Evolutionary conservation across 2,329 filamentous ascomycete species (phyloP), one percentile per base, ranked within the genome.

Genomic region (Mycocentrospora acerina): DNA sequence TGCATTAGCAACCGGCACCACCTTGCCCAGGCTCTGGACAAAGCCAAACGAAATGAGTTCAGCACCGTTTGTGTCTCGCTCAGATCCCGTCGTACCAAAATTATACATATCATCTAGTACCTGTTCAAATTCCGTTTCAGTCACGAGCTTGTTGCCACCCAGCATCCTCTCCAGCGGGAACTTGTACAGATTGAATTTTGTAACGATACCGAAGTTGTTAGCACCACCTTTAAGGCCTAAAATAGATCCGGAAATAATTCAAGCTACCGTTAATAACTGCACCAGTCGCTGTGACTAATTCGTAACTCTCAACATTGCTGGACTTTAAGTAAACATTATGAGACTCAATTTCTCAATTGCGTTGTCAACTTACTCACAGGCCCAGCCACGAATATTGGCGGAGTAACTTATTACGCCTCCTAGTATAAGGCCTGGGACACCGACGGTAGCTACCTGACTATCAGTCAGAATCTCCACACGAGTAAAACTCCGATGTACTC

Each of bases 191-290:
- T 50, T 37, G 38, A 60, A 58, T 11, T 32, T 46, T 6, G 55
- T 60, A 8, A 64, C 47, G 22, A 64, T 55, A 29, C 57, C 71
- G 26, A 62, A 62, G 29, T 61, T 61, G 35, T 53, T 54, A 8
- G 53, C 53, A 25, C 58, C 59, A 9, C 66, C 65, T 16, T 63
- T 58, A 11, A 68, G 51, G 62, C 62, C 40, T 48, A 57, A 49
- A 62, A 70, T 3, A 71, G 64, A 32, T 73, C 69, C 1, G 42
- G 37, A 34, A 67, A 1, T 25, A 27, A 6, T 36, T 36, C 8
- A 11, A 29, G 25, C 19, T 48, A 26, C 41, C 40, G 32, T 27
- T 36, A 48, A 62, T 45, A 24, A 62, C 46, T 2, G 32, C 37
- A 3, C 54, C 62, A 29, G 51, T 39, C 5, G 57, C 53, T 14